Percentiles rank a stretch among this genome's conserved stretches.
phyloP scores from a whole-genome alignment of 2,329 filamentous ascomycete genomes.

The Coniochaeta sp. region DNA sequence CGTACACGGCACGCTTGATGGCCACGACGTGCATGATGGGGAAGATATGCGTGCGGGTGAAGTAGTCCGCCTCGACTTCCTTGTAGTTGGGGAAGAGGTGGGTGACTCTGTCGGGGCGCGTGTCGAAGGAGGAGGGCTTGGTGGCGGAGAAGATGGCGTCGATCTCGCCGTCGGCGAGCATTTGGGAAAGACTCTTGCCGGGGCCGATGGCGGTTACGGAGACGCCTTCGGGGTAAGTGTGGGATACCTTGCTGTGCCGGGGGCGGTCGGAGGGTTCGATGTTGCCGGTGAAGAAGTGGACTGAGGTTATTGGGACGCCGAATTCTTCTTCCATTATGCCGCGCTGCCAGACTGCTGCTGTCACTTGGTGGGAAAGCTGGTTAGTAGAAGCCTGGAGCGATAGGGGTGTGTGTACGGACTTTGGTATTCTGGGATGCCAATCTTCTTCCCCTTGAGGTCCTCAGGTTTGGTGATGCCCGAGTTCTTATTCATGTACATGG shows the following conservation, averaged over 20 bases:
- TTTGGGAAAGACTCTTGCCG: neutral
- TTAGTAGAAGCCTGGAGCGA: neutral
- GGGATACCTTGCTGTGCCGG: neutral
- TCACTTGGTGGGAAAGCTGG: neutral
- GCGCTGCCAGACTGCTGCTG: neutral
- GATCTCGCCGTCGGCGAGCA: neutral
- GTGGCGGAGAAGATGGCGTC: neutral
- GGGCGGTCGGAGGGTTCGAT: neutral
- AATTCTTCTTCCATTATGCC: neutral
- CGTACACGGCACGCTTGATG: neutral
- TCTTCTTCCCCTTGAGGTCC: neutral
- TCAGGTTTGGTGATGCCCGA: neutral
- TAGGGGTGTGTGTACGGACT: neutral
- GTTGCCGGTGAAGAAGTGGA: neutral
- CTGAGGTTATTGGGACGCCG: neutral
- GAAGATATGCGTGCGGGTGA: neutral
- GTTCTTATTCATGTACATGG: neutral
- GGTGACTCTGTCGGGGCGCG: neutral
- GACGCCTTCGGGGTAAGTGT: neutral
- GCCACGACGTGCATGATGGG: constrained; percentile 2
- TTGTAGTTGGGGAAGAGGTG: constrained; percentile 1
- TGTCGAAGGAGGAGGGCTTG: neutral
- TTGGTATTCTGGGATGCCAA: neutral
- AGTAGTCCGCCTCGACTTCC: neutral
- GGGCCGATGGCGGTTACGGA: neutral